Conservation (phyloP, 139 green algal species). For the Chlamydomonas schloesseri region DNA sequence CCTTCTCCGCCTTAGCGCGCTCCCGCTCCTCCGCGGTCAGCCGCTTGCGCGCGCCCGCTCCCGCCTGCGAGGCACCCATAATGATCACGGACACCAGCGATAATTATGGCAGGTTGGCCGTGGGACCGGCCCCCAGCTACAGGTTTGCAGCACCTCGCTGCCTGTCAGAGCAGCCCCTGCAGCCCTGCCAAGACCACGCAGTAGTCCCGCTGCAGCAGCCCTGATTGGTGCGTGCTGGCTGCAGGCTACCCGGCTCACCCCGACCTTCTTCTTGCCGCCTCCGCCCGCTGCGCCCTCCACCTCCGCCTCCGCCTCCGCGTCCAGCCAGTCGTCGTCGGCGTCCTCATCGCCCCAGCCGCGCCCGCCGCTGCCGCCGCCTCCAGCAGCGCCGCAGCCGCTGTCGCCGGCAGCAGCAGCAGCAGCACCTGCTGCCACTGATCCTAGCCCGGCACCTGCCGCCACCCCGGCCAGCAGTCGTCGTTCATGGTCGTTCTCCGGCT, state of each 20-base stretch:
- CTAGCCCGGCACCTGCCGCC: not conserved
- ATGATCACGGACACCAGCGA: no score
- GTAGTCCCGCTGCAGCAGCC: no score
- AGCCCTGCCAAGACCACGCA: no score
- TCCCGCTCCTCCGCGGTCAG: slow-evolving; percentile 38
- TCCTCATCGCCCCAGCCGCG: not conserved
- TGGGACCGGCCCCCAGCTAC: no score
- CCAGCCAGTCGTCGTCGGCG: not conserved
- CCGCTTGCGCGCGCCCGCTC: not conserved
- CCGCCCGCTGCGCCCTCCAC: not conserved
- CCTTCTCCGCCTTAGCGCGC: not conserved
- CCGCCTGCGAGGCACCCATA: not conserved
- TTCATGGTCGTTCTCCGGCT: not conserved
- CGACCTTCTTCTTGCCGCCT: not conserved
- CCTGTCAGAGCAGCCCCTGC: no score
- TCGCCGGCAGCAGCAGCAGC: not conserved
- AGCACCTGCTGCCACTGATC: not conserved
- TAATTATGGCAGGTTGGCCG: no score
- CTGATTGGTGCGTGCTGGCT: no score
- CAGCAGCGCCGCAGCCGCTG: not conserved
- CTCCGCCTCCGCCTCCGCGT: no score
- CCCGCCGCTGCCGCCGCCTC: not conserved
- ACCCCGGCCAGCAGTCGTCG: not conserved
- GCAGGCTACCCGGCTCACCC: no score
- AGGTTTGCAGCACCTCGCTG: no score